Conservation (phyloP, 495 filamentous ascomycete genomes). For the Recurvomyces mirabilis region DNA sequence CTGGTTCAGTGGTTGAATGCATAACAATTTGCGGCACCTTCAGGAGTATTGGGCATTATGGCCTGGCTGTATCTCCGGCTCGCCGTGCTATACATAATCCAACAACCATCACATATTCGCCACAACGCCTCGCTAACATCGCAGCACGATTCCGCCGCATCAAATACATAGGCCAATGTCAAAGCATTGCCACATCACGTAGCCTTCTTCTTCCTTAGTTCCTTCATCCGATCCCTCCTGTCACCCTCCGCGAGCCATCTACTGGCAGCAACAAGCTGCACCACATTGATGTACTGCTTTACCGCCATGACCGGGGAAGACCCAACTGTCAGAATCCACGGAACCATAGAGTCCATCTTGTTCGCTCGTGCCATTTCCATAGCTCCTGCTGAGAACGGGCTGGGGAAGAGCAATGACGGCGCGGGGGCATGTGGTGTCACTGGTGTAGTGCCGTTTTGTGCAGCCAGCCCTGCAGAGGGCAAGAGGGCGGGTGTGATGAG, state of each 20-base stretch:
- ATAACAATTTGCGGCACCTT: no score
- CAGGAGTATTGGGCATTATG: no score
- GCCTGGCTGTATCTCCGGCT: no score
- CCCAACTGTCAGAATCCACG: conserved; percentile 78
- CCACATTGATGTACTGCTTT: conserved; percentile 89
- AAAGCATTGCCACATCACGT: not conserved
- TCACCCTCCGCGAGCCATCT: conserved; percentile 89
- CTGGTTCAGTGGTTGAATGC: no score
- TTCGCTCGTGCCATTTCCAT: conserved; percentile 81
- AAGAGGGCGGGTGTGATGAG: conserved; percentile 75
- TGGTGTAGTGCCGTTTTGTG: conserved; percentile 1
- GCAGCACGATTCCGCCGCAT: not conserved
- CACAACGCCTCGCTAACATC: conserved; percentile 5
- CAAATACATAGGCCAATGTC: not conserved
- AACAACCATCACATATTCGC: no score
- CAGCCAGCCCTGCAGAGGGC: conserved; percentile 21
- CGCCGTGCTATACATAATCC: no score
- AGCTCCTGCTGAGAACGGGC: conserved; percentile 81
- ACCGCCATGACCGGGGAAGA: conserved; percentile 74
- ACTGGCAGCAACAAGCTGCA: conserved; percentile 89
- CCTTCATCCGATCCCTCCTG: conserved; percentile 41
- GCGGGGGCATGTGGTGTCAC: conserved; percentile 47
- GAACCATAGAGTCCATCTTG: conserved; percentile 76
- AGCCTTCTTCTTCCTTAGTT: conserved; percentile 26
- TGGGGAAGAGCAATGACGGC: conserved; percentile 58